Evolutionary conservation across 2,329 filamentous ascomycete species (phyloP), one percentile per base, ranked within the genome.

Genomic region (Pestalotiopsis sp.): DNA sequence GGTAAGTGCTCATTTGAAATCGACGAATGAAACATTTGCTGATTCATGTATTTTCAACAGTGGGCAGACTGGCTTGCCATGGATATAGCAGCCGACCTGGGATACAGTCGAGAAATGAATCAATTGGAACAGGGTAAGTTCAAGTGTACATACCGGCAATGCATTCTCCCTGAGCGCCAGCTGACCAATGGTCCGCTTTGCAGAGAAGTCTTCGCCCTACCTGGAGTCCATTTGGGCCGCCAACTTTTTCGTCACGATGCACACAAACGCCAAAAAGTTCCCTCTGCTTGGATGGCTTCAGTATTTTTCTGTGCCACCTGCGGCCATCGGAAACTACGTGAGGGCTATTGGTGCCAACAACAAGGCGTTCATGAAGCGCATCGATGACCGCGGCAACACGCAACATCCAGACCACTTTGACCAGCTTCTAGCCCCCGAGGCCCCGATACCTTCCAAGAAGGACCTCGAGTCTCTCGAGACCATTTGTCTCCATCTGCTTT

Each of bases 341-440:
- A 27, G 17, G 25, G 57, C 72, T 1, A 61, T 73, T 1, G 61
- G 56, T 17, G 52, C 66, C 45, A 75, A 73, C 61, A n/a, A n/a
- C 4, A 52, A 72, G 17, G 71, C 71, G 6, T 61, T 74, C 2
- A 57, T 71, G 31, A n/a, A 27, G 20, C 72, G 74, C 17, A 72
- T 76, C 57, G 69, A 72, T 7, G 68, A 69, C 14, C 71, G 71
- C 12, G 72, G 71, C 5, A 67, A 72, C 39, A 71, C 68, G 3
- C 56, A 72, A 58, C 73, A 75, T 39, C 45, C 69, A 4, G 75
- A 76, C 69, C 74, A 75, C 31, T 68, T 75, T n/a, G 74, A 76
- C 12, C 70, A 75, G 27, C 61, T 76, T 5, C 14, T 74, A 4
- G 71, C 71, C 1, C 56, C 68, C 4, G 71, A 74, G 23, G 61